Percentiles rank a stretch among this genome's conserved stretches.
Evolutionary conservation across 192 early-diverging fungal genomes (phyloP).

Genomic region (Dimargaris verticillata): DNA sequence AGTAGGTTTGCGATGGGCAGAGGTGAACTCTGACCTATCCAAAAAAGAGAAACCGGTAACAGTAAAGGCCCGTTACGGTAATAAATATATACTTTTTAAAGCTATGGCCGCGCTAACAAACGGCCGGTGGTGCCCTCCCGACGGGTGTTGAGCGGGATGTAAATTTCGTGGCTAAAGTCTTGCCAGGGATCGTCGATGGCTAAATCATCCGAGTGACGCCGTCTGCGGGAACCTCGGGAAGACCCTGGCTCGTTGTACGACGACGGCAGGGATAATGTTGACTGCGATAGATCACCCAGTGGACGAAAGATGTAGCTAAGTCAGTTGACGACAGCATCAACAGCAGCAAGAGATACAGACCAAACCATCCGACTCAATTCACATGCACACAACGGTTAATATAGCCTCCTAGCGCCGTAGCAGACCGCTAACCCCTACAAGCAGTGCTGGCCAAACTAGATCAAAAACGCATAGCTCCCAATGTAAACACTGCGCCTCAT

Average conservation of each 20-base stretch:
- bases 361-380: neutral
- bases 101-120: neutral
- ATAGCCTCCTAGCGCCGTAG: too few species aligned
- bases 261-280: neutral
- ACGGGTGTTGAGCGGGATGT: neutral
- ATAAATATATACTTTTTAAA: neutral
- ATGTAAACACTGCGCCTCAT: too few species aligned
- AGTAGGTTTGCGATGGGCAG: neutral
- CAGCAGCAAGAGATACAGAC: neutral
- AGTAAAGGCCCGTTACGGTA: neutral
- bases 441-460: too few species aligned
- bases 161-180: neutral
- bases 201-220: neutral
- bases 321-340: neutral
- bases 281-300: neutral
- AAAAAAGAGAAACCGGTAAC: neutral
- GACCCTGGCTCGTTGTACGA: neutral
- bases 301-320: neutral
- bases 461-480: too few species aligned
- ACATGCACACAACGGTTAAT: neutral
- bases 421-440: too few species aligned
- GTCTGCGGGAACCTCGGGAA: neutral
- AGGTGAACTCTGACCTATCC: neutral
- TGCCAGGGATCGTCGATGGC: neutral
- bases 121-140: neutral